Conservation (phyloP, 2,329 filamentous ascomycete genomes). For the Diplodia scrobiculata region DNA sequence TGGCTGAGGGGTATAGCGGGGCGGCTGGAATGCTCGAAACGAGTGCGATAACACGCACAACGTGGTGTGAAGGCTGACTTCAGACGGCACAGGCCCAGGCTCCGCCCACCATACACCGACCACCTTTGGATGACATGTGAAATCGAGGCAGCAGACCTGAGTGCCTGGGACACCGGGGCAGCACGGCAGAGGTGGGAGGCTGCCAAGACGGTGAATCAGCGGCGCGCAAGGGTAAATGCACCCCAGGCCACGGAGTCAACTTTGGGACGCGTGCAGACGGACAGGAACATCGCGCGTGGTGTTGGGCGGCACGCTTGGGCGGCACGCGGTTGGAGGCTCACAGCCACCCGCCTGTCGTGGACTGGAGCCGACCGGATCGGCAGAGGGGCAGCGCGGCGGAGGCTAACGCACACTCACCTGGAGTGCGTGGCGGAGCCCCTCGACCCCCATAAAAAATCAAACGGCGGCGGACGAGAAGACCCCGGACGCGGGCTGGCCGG, state of each 20-base stretch:
- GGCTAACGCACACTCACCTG: constrained; percentile 3
- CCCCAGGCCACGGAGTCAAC: constrained; percentile 18
- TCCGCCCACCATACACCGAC: background rate
- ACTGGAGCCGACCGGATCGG: constrained; percentile 22
- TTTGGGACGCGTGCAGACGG: constrained; percentile 3
- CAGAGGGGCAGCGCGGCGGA: constrained; percentile 27
- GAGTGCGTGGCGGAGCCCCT: constrained; percentile 24
- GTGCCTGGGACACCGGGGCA: constrained; percentile 7
- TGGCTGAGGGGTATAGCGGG: constrained; percentile 6
- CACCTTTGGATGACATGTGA: constrained; percentile 10
- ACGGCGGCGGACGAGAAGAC: constrained; percentile 24
- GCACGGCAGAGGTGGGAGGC: background rate
- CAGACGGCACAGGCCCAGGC: constrained; percentile 8
- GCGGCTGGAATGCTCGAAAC: constrained; percentile 16
- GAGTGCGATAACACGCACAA: constrained; percentile 9
- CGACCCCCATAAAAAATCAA: constrained; percentile 25
- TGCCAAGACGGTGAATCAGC: constrained; percentile 19
- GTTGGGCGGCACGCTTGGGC: background rate
- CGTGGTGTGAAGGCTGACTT: constrained; percentile 23
- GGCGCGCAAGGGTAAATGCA: constrained; percentile 20
- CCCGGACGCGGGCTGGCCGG: constrained; percentile 3
- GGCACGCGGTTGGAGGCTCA: constrained; percentile 5
- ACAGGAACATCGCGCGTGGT: constrained; percentile 19
- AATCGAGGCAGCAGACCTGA: constrained; percentile 4
- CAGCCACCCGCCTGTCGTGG: background rate